Base-by-base conservation (phyloP, 2,329 filamentous ascomycete species). In the Cryoendolithus antarcticus region DNA sequence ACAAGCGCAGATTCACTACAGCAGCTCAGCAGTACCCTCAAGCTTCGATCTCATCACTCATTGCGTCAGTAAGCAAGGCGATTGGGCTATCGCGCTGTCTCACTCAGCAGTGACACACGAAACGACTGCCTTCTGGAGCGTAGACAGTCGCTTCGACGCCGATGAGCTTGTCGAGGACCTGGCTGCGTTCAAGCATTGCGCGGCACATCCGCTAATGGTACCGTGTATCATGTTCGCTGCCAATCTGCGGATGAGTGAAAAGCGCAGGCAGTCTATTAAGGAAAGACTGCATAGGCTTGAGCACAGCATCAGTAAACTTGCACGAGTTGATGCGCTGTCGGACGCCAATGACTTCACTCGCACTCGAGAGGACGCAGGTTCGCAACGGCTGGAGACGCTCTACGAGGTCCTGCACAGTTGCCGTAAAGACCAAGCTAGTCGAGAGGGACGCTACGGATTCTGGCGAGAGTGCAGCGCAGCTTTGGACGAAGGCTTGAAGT, bases 181-280 rank as follows among this genome's bases (percentile, higher is more conserved):
- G 3, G n/a, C 13, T 2, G 38, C 13, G 9, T 41, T 48, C 11
- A 38, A 36, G n/a, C n/a, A 34, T 3, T 37, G 39, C 12, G 34
- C 44, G 7, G 35, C 38, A 3, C 47, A 49, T 27, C 47, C 47
- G 3, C 44, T 49, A 46, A 32, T 49, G 6, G 39, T 49, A 4
- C 47, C 47, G 1, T 45, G 45, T 35, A 49, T 45, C 37, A 48
- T 49, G 46, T 46, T 44, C 28, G 35, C 41, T 6, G 32, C 37
- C 3, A 39, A 32, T 5, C 30, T 49, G 8, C 43, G 37, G 2
- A 38, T 39, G 33, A 40, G 15, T 5, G 34, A 42, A 21, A 34
- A 44, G 9, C 42, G 46, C 6, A 38, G 46, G 8, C 32, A 34
- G 1, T 35, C 39, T 4, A 40, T 48, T 21, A 48, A 49, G 31